phyloP scores from a whole-genome alignment of 805 yeast species.

The Candida broadrunensis region DNA sequence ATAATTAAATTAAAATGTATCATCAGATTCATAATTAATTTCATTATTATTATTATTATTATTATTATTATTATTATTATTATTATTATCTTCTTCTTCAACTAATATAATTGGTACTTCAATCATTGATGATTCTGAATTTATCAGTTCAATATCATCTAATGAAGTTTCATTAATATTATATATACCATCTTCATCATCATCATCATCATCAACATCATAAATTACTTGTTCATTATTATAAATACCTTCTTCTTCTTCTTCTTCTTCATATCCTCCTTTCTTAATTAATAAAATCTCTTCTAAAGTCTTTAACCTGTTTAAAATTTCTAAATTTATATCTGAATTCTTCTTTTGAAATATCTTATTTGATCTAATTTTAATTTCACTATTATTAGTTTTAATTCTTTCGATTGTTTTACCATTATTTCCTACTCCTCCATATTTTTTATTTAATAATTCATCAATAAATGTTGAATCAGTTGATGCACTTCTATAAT shows the following conservation, averaged over 20 bases:
- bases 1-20: conserved; percentile 7
- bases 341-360: neutral
- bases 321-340: conserved; percentile 2
- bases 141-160: conserved; percentile 20
- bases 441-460: conserved; percentile 25
- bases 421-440: conserved; percentile 5
- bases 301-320: conserved; percentile 1
- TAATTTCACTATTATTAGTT: neutral
- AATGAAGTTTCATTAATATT: conserved; percentile 19
- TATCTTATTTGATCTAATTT: neutral
- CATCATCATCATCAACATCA: neutral
- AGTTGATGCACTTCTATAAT: conserved; percentile 36
- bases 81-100: conserved; percentile 1
- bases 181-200: conserved; percentile 9
- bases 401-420: neutral
- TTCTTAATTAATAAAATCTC: neutral
- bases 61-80: conserved; percentile 4
- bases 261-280: neutral
- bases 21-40: conserved; percentile 8
- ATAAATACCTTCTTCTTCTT: neutral
- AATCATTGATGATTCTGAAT: conserved; percentile 7
- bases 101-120: neutral
- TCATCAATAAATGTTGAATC: conserved; percentile 37
- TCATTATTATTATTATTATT: conserved; percentile 1
- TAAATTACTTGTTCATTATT: neutral